Percentiles rank a stretch among this genome's conserved stretches.
phyloP scores from a whole-genome alignment of 2,329 filamentous ascomycete genomes.

The Plectosphaerella plurivora region DNA sequence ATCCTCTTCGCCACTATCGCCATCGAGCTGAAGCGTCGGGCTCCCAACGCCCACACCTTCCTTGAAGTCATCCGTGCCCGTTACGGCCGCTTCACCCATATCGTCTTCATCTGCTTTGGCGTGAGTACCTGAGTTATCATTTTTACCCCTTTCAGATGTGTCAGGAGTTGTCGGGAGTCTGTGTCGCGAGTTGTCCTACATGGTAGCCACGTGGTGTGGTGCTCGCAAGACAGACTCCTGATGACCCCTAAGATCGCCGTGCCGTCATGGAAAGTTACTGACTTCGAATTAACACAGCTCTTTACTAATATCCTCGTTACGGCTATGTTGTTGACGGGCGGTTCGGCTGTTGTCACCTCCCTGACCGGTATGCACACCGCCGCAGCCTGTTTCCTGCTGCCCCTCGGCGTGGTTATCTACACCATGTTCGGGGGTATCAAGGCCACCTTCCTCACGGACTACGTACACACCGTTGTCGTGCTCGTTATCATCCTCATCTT shows the following conservation, averaged over 20 bases:
- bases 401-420: neutral
- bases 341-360: slow-evolving; percentile 60
- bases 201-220: too few relatives aligned
- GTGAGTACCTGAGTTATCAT: slow-evolving; percentile 30
- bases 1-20: slow-evolving; percentile 81
- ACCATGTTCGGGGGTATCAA: slow-evolving; percentile 63
- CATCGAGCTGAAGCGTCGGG: slow-evolving; percentile 75
- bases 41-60: slow-evolving; percentile 73
- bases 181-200: too few relatives aligned
- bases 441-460: slow-evolving; percentile 73
- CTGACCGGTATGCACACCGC: slow-evolving; percentile 37
- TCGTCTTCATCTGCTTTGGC: slow-evolving; percentile 71
- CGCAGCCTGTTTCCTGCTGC: slow-evolving; percentile 80
- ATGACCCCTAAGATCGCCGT: neutral
- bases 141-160: neutral
- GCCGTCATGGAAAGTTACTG: neutral
- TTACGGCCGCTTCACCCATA: slow-evolving; percentile 62
- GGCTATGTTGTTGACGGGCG: slow-evolving; percentile 77
- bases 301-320: slow-evolving; percentile 30
- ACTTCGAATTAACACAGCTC: too few relatives aligned
- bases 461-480: slow-evolving; percentile 71
- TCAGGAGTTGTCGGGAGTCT: too few relatives aligned
- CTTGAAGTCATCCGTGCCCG: slow-evolving; percentile 72
- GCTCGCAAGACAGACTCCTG: too few relatives aligned
- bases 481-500: slow-evolving; percentile 76